Percentiles rank a stretch among this genome's conserved stretches.
Conservation (phyloP, 1,284 basidiomycete species). For the Heliocybe sulcata region DNA sequence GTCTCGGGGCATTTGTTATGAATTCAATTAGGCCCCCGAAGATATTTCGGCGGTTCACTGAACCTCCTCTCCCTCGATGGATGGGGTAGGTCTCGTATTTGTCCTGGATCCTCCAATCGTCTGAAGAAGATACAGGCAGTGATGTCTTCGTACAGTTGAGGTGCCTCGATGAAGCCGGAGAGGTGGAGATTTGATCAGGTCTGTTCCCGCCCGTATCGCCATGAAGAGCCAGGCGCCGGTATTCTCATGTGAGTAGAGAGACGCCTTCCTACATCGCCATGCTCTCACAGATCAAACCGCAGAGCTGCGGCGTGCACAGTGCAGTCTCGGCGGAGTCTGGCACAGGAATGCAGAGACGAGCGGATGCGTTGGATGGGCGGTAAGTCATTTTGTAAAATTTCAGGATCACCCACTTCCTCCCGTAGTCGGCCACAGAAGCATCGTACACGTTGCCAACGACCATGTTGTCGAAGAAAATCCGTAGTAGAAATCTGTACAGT, state of each 20-base stretch:
- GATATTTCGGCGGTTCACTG: constrained; percentile 74
- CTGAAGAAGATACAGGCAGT: constrained; percentile 36
- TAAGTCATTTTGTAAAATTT: neutral
- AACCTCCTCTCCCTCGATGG: constrained; percentile 74
- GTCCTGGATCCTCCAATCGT: neutral
- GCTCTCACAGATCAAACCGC: no score
- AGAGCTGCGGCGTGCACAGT: no score
- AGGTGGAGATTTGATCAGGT: constrained; percentile 28
- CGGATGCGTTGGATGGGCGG: neutral
- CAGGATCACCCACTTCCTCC: no score
- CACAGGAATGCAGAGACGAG: no score
- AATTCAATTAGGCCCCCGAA: constrained; percentile 15
- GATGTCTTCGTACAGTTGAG: constrained; percentile 74
- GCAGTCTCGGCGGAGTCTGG: no score
- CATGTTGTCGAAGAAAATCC: neutral
- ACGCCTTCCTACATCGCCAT: no score
- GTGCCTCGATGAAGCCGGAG: constrained; percentile 62
- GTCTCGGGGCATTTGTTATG: neutral
- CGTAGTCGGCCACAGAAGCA: no score
- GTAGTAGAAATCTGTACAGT: neutral
- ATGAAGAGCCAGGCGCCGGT: no score
- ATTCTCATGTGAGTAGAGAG: no score
- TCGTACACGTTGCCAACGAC: no score
- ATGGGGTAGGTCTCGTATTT: constrained; percentile 49
- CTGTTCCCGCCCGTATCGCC: no score